Percentiles rank a stretch among this genome's conserved stretches.
Conservation (phyloP, 257 asterid genomes). For the Solanum pimpinellifolium region DNA sequence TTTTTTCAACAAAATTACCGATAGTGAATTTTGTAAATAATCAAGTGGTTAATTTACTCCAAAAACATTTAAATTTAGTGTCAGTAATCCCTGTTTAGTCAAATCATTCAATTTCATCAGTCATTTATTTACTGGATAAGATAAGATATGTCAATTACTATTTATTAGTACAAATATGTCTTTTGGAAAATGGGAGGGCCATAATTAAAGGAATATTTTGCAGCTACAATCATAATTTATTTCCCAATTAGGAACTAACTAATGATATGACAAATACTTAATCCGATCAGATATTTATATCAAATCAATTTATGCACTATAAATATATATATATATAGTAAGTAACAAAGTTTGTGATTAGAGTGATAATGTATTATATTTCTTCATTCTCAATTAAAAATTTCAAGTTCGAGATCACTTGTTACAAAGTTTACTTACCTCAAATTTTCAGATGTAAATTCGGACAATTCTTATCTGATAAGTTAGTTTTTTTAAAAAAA, state of each 20-base stretch:
- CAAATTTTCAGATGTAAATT: accelerated
- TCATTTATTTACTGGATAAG: background rate
- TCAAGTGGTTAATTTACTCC: background rate
- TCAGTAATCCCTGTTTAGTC: background rate
- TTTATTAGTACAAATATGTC: background rate
- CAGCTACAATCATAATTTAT: background rate
- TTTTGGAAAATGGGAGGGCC: background rate
- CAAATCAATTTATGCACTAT: background rate
- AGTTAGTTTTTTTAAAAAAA: no score
- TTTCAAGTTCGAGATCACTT: accelerated
- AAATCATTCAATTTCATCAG: background rate
- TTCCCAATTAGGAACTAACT: background rate
- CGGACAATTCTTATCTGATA: background rate
- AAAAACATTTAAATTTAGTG: background rate
- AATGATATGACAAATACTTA: background rate
- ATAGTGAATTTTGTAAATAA: background rate
- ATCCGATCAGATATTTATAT: background rate
- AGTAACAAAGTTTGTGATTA: background rate
- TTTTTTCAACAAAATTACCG: background rate
- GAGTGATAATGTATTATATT: no score
- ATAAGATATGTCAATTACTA: background rate
- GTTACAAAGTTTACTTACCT: accelerated
- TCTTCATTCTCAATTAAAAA: background rate
- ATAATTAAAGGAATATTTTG: background rate
- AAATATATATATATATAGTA: no score